Conservation (phyloP, 352 stramenopile species). For the Pythium inflatum region DNA sequence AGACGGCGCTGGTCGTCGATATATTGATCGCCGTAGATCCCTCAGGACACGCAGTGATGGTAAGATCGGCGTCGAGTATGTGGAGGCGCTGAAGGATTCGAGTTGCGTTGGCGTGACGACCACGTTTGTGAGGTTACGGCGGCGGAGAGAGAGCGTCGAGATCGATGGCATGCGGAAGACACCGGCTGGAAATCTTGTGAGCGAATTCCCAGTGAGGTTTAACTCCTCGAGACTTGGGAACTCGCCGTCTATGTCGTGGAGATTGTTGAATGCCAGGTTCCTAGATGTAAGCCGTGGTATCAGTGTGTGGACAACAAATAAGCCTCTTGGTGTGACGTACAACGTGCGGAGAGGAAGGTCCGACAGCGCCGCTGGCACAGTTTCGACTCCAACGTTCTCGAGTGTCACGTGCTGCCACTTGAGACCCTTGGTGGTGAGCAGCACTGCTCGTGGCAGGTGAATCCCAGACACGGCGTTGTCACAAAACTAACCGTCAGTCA, state of each 20-base stretch:
- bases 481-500: slow-evolving; percentile 47
- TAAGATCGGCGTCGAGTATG: slow-evolving; percentile 48
- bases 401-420: not conserved
- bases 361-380: not conserved
- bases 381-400: not conserved
- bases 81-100: slow-evolving; percentile 44
- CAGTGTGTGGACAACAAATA: not conserved
- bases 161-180: slow-evolving; percentile 53
- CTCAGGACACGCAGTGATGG: slow-evolving; percentile 37
- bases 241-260: not conserved
- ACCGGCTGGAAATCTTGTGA: slow-evolving; percentile 48
- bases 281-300: not conserved
- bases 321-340: not conserved
- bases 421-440: not conserved
- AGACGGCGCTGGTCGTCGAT: not conserved
- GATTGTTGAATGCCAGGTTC: slow-evolving; percentile 2
- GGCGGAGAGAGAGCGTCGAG: slow-evolving; percentile 50
- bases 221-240: slow-evolving; percentile 20
- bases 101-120: slow-evolving; percentile 46
- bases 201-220: slow-evolving; percentile 54
- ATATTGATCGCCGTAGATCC: slow-evolving; percentile 10
- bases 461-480: not conserved
- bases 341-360: not conserved
- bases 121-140: slow-evolving; percentile 63
- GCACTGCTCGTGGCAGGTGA: not conserved